These are phyloP conservation scores for Nigrospora osmanthi DNA, from an alignment of 2,329 filamentous ascomycete genomes.

Conservation along the genomic window DNA sequence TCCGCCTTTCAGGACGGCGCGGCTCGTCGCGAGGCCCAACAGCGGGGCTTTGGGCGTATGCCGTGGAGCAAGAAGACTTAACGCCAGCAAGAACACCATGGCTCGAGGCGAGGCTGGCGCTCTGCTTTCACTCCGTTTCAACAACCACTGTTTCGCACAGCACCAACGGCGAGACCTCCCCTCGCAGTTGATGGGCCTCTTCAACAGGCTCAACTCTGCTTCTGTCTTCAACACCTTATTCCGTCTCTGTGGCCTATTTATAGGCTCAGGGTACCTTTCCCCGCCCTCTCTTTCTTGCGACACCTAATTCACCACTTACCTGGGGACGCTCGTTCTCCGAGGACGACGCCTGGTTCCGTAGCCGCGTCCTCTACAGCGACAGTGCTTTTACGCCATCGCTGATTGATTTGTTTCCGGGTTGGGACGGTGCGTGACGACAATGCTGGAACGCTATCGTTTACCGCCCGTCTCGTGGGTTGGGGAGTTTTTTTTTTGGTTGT, in stretches of 20 bases:
- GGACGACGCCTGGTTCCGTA: conserved; percentile 11
- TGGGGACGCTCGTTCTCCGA: conserved; percentile 19
- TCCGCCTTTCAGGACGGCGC: conserved; percentile 51
- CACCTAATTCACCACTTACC: conserved; percentile 14
- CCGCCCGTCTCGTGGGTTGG: conserved; percentile 9
- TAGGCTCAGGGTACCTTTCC: conserved; percentile 6
- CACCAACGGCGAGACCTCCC: too few relatives aligned
- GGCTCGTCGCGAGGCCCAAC: conserved; percentile 46
- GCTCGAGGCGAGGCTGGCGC: not conserved
- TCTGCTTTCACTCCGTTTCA: not conserved
- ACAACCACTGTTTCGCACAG: too few relatives aligned
- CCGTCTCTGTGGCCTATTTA: not conserved
- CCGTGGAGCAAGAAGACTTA: conserved; percentile 24
- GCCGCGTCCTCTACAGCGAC: conserved; percentile 21
- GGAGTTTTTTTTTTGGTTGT: conserved; percentile 8
- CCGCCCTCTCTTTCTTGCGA: conserved; percentile 7
- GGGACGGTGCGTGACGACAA: conserved; percentile 21
- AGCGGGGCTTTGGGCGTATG: conserved; percentile 48
- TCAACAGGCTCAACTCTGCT: too few relatives aligned
- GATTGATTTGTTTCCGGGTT: conserved; percentile 16
- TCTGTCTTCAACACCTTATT: not conserved
- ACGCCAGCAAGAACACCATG: not conserved
- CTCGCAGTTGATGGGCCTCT: too few relatives aligned
- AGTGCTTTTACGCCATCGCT: conserved; percentile 30
- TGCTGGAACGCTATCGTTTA: conserved; percentile 30